Percentiles rank a stretch among this genome's conserved stretches.
phyloP scores from a whole-genome alignment of 2,329 filamentous ascomycete genomes.

The Fusarium liriodendri region DNA sequence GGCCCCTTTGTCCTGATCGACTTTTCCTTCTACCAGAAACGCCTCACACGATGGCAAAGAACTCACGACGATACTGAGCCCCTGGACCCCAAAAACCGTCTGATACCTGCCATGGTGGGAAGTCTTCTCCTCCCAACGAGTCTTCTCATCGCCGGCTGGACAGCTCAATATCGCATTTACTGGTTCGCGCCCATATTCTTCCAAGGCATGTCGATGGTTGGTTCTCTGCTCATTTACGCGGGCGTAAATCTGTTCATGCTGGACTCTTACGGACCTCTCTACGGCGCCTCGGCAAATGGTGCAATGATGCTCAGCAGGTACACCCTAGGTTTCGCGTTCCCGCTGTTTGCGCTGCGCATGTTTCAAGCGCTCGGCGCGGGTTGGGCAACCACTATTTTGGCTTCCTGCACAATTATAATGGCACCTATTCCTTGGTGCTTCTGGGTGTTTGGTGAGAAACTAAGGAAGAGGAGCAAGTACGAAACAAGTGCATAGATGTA shows the following conservation, averaged over 20 bases:
- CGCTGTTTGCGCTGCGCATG: constrained; percentile 26
- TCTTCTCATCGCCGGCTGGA: constrained; percentile 24
- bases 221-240: constrained; percentile 19
- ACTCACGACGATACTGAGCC: background rate
- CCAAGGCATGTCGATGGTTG: constrained; percentile 18
- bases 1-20: constrained; percentile 23
- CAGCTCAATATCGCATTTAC: constrained; percentile 9
- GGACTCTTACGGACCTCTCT: constrained; percentile 21
- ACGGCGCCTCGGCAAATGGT: constrained; percentile 22
- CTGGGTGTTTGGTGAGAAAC: constrained; percentile 7
- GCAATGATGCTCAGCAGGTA: constrained; percentile 32
- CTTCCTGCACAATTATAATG: constrained; percentile 4
- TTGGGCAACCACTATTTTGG: constrained; percentile 24
- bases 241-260: constrained; percentile 27
- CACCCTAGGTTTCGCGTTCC: constrained; percentile 22
- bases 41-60: constrained; percentile 1
- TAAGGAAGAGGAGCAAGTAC: constrained; percentile 22
- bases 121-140: constrained; percentile 18
- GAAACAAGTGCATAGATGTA: constrained; percentile 11
- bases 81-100: constrained; percentile 12
- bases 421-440: constrained; percentile 33
- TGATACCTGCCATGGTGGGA: constrained; percentile 23
- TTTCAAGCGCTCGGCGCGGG: constrained; percentile 18
- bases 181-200: constrained; percentile 19
- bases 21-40: constrained; percentile 28